phyloP scores from a whole-genome alignment of 169 alveolate genomes.

The Plasmodium vinckei region DNA sequence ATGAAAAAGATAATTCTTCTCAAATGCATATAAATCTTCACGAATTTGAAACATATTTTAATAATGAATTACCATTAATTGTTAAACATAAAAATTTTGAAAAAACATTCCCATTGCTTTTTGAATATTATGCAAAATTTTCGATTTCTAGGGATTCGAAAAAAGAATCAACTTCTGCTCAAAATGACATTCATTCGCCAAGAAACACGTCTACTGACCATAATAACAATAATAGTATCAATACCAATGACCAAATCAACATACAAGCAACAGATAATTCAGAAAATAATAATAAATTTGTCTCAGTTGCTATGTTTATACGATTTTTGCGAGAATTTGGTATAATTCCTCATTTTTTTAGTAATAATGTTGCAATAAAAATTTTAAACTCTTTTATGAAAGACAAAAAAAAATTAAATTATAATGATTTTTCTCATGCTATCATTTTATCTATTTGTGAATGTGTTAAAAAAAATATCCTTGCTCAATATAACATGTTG shows the following conservation, averaged over 20 bases:
- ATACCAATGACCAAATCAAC: background rate
- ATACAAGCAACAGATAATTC: background rate
- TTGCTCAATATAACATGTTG: constrained; percentile 63
- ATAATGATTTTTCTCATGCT: constrained; percentile 72
- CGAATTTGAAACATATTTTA: constrained; percentile 55
- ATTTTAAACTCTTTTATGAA: constrained; percentile 26
- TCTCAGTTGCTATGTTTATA: constrained; percentile 80
- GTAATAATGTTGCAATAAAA: constrained; percentile 18
- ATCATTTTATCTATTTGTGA: constrained; percentile 65
- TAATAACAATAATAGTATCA: background rate
- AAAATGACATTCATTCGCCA: background rate
- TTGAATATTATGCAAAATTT: constrained; percentile 47
- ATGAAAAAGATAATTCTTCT: background rate
- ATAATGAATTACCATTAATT: constrained; percentile 45
- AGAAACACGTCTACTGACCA: background rate
- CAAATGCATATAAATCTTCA: constrained; percentile 32
- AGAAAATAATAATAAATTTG: constrained; percentile 14
- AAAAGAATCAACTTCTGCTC: background rate
- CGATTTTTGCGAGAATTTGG: constrained; percentile 83
- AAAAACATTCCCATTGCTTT: constrained; percentile 72
- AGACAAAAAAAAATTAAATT: constrained; percentile 42
- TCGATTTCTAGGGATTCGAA: too few relatives aligned
- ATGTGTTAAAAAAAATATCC: constrained; percentile 70
- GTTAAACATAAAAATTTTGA: constrained; percentile 67
- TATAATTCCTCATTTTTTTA: constrained; percentile 81